Conservation (phyloP, 2,329 filamentous ascomycete species). For the Xylaria sp. region DNA sequence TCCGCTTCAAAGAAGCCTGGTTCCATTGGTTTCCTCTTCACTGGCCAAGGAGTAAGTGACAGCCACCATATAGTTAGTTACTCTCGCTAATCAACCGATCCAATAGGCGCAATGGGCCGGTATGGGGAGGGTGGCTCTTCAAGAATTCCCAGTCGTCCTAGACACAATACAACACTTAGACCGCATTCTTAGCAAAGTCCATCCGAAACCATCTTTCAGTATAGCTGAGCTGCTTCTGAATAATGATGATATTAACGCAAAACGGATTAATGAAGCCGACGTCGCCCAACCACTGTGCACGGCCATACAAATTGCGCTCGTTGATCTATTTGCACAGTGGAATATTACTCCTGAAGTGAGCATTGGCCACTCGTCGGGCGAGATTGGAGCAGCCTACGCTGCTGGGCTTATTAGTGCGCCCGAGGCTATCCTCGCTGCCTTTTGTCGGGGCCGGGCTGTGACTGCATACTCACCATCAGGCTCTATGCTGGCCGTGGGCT, state of each 20-base stretch:
- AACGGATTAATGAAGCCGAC: conserved; percentile 40
- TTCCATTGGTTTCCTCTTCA: conserved; percentile 41
- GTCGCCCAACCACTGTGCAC: conserved; percentile 54
- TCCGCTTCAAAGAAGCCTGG: conserved; percentile 11
- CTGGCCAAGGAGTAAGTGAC: conserved; percentile 43
- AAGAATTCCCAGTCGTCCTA: conserved; percentile 21
- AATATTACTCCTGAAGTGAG: conserved; percentile 51
- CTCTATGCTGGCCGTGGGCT: conserved; percentile 50
- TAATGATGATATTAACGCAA: conserved; percentile 12
- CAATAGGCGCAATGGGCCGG: conserved; percentile 44
- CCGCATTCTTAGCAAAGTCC: conserved; percentile 30
- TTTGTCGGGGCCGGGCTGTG: conserved; percentile 42
- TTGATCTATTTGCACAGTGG: conserved; percentile 53
- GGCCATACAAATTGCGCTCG: conserved; percentile 56
- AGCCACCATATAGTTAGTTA: background rate
- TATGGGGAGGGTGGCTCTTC: conserved; percentile 43
- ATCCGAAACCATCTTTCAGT: conserved; percentile 34
- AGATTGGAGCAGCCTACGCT: conserved; percentile 59
- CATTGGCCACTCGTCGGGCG: conserved; percentile 52
- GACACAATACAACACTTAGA: conserved; percentile 34
- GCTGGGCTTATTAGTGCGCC: conserved; percentile 43
- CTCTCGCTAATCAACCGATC: background rate
- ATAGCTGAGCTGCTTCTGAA: conserved; percentile 24
- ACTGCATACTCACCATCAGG: conserved; percentile 33
- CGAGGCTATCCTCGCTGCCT: conserved; percentile 45